Conservation (phyloP, 2,329 filamentous ascomycete species). For the Clonostachys chloroleuca region DNA sequence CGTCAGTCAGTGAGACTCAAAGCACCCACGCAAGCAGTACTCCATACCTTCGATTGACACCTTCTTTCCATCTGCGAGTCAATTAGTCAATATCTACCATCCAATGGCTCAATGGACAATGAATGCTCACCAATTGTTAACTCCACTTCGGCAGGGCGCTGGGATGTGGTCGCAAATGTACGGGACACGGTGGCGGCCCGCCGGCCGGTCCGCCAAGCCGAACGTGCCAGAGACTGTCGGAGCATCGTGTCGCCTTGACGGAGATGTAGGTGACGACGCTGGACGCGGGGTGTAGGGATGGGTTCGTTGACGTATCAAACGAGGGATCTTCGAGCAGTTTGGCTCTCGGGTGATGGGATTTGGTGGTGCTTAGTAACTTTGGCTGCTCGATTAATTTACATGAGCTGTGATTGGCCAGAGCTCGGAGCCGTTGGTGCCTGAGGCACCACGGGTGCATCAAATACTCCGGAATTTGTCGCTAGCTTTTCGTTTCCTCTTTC, state of each 20-base stretch:
- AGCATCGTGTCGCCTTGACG: slow-evolving; percentile 63
- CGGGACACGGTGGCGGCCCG: slow-evolving; percentile 60
- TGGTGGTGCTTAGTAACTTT: slow-evolving; percentile 25
- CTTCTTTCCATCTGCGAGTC: slow-evolving; percentile 82
- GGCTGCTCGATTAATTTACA: slow-evolving; percentile 35
- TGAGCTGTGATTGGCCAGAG: slow-evolving; percentile 31
- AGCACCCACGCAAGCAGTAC: slow-evolving; percentile 7
- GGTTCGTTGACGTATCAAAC: slow-evolving; percentile 32
- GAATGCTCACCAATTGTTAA: slow-evolving; percentile 75
- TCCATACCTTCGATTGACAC: slow-evolving; percentile 88
- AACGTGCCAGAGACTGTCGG: slow-evolving; percentile 63
- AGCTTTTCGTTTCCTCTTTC: slow-evolving; percentile 24
- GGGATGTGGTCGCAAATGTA: slow-evolving; percentile 76
- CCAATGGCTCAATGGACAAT: slow-evolving; percentile 5
- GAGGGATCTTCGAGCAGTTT: slow-evolving; percentile 22
- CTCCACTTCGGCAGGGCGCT: slow-evolving; percentile 87
- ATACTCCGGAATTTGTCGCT: background rate
- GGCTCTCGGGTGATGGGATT: slow-evolving; percentile 20
- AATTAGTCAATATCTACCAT: slow-evolving; percentile 19
- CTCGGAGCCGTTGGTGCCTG: slow-evolving; percentile 20
- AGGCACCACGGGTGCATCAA: slow-evolving; percentile 16
- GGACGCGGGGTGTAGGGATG: slow-evolving; percentile 21
- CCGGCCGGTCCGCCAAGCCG: slow-evolving; percentile 61
- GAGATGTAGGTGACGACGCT: slow-evolving; percentile 28
- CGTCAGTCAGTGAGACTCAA: slow-evolving; percentile 26